A percentile compares a stretch with the other conserved stretches of the same genome.
Conservation (phyloP, 164 flowering plant genomes). For the Pachysandra terminalis region DNA sequence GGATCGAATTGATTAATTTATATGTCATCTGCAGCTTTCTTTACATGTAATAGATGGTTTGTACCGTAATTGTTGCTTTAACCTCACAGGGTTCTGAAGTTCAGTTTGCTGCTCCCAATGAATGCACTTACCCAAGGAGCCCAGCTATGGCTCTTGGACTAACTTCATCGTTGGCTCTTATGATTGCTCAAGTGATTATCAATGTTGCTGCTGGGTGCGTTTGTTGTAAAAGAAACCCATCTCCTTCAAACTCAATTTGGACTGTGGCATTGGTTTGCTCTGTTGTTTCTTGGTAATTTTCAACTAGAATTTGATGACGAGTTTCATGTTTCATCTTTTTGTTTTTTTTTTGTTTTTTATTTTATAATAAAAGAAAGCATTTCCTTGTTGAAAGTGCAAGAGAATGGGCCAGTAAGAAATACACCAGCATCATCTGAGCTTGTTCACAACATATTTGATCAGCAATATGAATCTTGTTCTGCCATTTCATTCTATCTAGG, state of each 20-base stretch:
- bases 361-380: too few species aligned
- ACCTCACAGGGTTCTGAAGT: conserved; percentile 62
- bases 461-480: too few species aligned
- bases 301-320: background rate
- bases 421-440: too few species aligned
- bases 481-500: too few species aligned
- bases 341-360: background rate
- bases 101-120: conserved; percentile 22
- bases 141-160: conserved; percentile 81
- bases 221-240: conserved; percentile 63
- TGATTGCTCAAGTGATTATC: conserved; percentile 65
- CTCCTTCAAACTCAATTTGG: conserved; percentile 56
- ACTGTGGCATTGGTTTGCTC: conserved; percentile 61
- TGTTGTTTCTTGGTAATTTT: conserved; percentile 74
- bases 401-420: too few species aligned
- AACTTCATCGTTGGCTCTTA: conserved; percentile 60
- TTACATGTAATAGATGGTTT: too few species aligned
- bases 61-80: background rate
- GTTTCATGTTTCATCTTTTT: background rate
- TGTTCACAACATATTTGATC: too few species aligned
- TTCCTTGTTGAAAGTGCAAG: too few species aligned
- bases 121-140: conserved; percentile 71
- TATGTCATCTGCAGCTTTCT: too few species aligned
- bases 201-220: conserved; percentile 72
- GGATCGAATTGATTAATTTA: too few species aligned